Evolutionary conservation across 176 grass and related monocot genomes (phyloP), one percentile per base, ranked within the genome.

Genomic region (Aegilops bicornis): DNA sequence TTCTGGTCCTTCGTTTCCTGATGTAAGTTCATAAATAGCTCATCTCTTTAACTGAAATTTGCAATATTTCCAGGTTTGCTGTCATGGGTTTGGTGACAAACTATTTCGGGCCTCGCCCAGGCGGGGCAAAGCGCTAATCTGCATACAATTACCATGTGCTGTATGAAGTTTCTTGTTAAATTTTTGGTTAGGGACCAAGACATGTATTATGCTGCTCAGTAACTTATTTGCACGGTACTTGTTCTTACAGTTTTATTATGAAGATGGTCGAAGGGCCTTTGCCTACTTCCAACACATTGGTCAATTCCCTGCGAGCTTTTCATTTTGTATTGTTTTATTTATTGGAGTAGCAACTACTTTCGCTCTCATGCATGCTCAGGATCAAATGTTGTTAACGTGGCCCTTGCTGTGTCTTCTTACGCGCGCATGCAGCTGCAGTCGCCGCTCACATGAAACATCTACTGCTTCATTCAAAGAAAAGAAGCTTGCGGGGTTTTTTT

Each of bases 51-150:
- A 91, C 76, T 24, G 4, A 78, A 27, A 42, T 11, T 45, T 81
- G 19, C 23, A 20, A 84, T 7, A 69, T 80, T 97, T 72, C 3
- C 90, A 99, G 97, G 97, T 96, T 99, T 78, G 97, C 91, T 8
- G 64, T 99, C 42, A 96, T 99, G 97, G 97, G 97, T 29, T 86
- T 99, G 86, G 88, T 98, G 82, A 98, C 94, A 7, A 96, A 86
- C 84, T 98, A 98, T 76, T 88, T 98, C 50, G 97, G 94, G 0
- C 97, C 93, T 79, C 94, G 94, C 47, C 84, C 85, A 52, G 91
- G 82, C 83, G 89, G 76, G 33, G 63, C 74, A 78, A 90, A 89
- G 72, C 62, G 88, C 56, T 95, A 90, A 90, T 86, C 29, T 27
- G 63, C 15, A 52, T 12, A 10, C 31, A 47, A 37, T 48, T 12